Base-by-base conservation (phyloP, 164 flowering plant species). In the Cinnamomum chago region DNA sequence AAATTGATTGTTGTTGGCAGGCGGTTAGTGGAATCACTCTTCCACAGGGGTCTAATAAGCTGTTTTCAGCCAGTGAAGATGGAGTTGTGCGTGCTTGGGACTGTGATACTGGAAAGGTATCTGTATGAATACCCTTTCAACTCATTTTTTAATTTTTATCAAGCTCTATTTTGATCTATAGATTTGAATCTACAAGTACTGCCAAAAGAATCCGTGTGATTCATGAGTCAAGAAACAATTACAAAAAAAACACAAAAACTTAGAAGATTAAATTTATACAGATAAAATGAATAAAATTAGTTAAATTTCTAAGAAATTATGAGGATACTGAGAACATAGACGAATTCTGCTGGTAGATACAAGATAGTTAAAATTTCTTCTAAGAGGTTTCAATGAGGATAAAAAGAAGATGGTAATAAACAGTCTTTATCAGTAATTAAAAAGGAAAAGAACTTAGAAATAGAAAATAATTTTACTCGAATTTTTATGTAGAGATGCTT, bases 51-150 rank as follows among this genome's bases (percentile, higher is more conserved):
- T 90, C 92, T 10, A 88, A 88, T 81, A 93, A 92, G 79, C 88
- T 95, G 10, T 93, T 85, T 68, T 84, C 93, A 0, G 94, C 89
- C 15, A 86, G 97, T 73, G 83, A 89, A 78, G 99, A 95, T 74
- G 86, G 85, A 73, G 76, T 93, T 52, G 82, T 92, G 58, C 76
- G 93, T 73, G 80, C 84, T 55, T 92, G 96, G 99, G 93, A 93
- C 78, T 93, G 97, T 74, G 84, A 88, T 52, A 81, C 92, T 72
- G 99, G 99, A 20, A 88, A 90, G 95, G 98, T 94, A 68, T 22
- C n/a, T 9, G 10, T 40, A 40, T 40, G 47, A 33, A 13, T 68
- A 28, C 30, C 22, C 15, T 23, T 65, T 65, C 18, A 65, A 23
- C 27, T 65, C 28, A 65, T 23, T 23, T 65, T 65, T 65, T 23